These are phyloP conservation scores for Hypoxylon sp. DNA, from an alignment of 2,329 filamentous ascomycete species.

Conservation along the genomic window DNA sequence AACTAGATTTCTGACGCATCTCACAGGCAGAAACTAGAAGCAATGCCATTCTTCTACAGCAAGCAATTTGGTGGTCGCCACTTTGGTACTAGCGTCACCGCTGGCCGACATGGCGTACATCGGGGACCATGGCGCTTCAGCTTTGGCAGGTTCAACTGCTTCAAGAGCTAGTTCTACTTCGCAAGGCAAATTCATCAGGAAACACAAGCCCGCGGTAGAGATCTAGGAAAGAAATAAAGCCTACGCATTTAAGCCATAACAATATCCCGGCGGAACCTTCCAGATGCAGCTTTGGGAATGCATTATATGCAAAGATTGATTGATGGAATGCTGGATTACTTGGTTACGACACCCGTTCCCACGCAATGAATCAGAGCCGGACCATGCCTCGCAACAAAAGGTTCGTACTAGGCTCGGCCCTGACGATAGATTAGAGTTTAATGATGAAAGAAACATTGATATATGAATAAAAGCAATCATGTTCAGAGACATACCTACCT, in stretches of 20 bases:
- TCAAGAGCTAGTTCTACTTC: constrained; percentile 53
- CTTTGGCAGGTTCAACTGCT: constrained; percentile 66
- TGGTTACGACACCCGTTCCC: not conserved
- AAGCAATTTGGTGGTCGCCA: constrained; percentile 64
- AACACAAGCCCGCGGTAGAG: not conserved
- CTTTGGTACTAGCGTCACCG: constrained; percentile 65
- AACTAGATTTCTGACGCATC: not conserved
- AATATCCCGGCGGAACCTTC: not conserved
- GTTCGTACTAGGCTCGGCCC: not conserved
- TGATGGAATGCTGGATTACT: not conserved
- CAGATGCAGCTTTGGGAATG: not conserved
- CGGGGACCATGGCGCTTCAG: constrained; percentile 67
- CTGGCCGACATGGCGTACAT: constrained; percentile 62
- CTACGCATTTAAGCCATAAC: not conserved
- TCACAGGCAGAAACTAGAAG: not conserved
- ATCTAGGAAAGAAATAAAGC: not conserved
- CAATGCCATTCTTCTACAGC: constrained; percentile 65
- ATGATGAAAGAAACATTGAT: not conserved
- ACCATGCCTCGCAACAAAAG: not conserved
- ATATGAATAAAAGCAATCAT: not conserved
- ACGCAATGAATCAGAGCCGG: not conserved
- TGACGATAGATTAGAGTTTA: not conserved
- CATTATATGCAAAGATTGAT: not conserved
- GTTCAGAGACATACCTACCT: not conserved
- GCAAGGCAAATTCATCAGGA: not conserved